Base-by-base conservation (phyloP, 2,329 filamentous ascomycete genomes). In the Pyrenophora seminiperda region DNA sequence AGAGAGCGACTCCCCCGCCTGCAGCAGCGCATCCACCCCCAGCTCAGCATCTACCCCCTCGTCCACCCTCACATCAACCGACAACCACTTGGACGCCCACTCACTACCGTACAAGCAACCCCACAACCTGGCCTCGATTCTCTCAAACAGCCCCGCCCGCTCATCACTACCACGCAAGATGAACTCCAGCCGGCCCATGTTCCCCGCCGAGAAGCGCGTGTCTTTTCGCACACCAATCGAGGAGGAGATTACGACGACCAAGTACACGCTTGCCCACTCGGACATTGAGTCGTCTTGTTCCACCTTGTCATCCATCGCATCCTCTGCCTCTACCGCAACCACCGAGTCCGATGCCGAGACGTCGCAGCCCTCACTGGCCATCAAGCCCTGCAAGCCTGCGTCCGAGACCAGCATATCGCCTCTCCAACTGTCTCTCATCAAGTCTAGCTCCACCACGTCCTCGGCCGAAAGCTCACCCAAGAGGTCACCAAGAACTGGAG, bases 201-300 rank as follows among this genome's bases (percentile, higher is more conserved):
- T 84, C 61, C 81, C 82, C 3, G 74, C 79, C 2, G 73, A 78
- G 60, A 86, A 85, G 72, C 77, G 75, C 54, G 83, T 86, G 10
- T 78, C 76, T 19, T 86, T 85, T 63, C 75, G 78, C 15, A 73
- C 73, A 10, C 79, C 80, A 14, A 66, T 85, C 19, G 81, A 82
- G 37, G 83, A 86, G 63, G 81, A 84, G 48, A 83, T 86, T 59
- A 76, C 75, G 54, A 86, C 77, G 2, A 75, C 77, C 32, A 77
- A 73, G 48, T 86, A 83, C 67, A 81, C 78, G 4, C 70, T 79
- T 43, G 78, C 79, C 30, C 82, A 85, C 56, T 81, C 79, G 0
- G 83, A 86, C 63, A 70, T 85, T 9, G 70, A 76, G 6, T 73
- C 76, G 39, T 73, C 78, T 4, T 63, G 63, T 20, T 73, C 67